Percentiles rank a stretch among this genome's conserved stretches.
Evolutionary conservation across 768 basidiomycete species (phyloP).

Genomic region (Cystobasidium onofrii): DNA sequence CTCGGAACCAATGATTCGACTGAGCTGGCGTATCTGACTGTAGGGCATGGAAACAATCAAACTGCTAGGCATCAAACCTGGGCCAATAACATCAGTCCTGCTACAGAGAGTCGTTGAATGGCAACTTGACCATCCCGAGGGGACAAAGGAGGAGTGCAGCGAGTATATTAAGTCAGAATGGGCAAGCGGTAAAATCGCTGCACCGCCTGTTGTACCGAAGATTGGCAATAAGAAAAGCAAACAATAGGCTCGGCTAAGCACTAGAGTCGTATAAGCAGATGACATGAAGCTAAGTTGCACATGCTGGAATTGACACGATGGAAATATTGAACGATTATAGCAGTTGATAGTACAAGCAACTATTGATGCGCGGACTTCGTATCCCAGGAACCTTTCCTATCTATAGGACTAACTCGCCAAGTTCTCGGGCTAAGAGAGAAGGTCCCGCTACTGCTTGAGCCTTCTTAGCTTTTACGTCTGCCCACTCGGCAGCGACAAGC

Average conservation of each 20-base stretch:
- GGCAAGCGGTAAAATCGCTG: slow-evolving; percentile 22
- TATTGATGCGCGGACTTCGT: background rate
- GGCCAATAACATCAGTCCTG: slow-evolving; percentile 61
- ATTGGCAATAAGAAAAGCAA: slow-evolving; percentile 2
- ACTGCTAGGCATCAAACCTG: slow-evolving; percentile 55
- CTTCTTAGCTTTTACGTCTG: background rate
- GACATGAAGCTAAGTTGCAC: background rate
- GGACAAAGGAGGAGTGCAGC: slow-evolving; percentile 59
- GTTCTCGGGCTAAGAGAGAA: background rate
- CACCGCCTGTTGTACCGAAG: background rate
- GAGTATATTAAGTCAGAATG: slow-evolving; percentile 61
- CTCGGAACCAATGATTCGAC: background rate
- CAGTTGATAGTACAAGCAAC: slow-evolving; percentile 5
- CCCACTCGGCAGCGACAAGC: slow-evolving; percentile 26
- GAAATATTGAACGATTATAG: background rate
- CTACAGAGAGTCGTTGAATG: slow-evolving; percentile 66
- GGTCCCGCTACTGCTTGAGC: background rate
- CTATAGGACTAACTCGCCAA: background rate
- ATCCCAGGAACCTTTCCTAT: too few species aligned
- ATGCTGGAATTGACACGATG: background rate
- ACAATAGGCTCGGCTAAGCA: background rate
- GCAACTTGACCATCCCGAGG: slow-evolving; percentile 70
- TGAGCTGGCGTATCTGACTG: background rate
- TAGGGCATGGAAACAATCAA: slow-evolving; percentile 65
- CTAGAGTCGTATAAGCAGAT: background rate